Evolutionary conservation across 148 eudicot genomes (phyloP), one percentile per base, ranked within the genome.

Genomic region (Chenopodium quinoa): DNA sequence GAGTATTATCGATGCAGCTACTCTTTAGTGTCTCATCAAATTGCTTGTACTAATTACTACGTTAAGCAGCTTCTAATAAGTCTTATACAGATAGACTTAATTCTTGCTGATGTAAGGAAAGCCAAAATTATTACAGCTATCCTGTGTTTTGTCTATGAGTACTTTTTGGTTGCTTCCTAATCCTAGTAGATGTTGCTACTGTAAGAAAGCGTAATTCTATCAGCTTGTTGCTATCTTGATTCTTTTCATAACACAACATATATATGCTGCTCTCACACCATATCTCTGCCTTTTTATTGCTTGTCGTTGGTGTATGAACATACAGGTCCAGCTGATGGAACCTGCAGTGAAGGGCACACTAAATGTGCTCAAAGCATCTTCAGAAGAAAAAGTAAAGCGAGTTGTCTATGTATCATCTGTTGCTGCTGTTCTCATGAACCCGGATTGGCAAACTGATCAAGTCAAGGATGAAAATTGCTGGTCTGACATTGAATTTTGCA

Each of bases 401-500:
- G 80, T 74, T n/a, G 89, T 90, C 76, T 75, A 64, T 64, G 88
- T 90, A 47, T 89, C 91, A 16, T 87, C 93, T 31, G 64, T 78
- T 63, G 76, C 75, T 83, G 89, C 91, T 44, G 84, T 90, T 85
- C 0, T 3, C 82, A 31, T 82, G 83, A 87, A 88, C 58, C 92
- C 89, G n/a, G 77, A 81, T 71, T 90, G 92, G 92, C 90, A 91
- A 56, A 71, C 82, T 79, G 83, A 76, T 82, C 82, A 84, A 79
- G 81, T 80, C 72, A 87, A 84, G 89, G 89, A 90, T 46, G 93
- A 90, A 83, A 77, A 22, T 47, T 87, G 90, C 86, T 90, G 93
- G 91, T 87, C 88, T 19, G 93, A 89, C 73, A 19, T 10, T 17
- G 89, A 90, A 62, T 79, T 79, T 79, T 89, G 89, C 90, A 84